Evolutionary conservation across 352 stramenopile species (phyloP).

Genomic region (Phytopythium kandeliae): DNA sequence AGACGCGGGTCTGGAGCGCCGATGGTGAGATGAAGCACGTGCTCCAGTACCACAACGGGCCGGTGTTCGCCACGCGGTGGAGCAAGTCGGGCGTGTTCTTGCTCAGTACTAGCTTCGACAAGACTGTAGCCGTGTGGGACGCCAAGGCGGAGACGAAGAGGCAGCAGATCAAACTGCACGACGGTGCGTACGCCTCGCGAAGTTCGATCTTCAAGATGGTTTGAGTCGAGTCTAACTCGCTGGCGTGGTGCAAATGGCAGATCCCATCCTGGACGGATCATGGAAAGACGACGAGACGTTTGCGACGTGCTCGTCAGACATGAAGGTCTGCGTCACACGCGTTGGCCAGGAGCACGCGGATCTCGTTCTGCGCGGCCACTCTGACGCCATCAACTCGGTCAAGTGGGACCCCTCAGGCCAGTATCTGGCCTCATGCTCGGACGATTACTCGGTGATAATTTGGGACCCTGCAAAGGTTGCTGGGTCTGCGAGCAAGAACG

Average conservation of each 20-base stretch:
- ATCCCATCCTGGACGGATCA: slow-evolving; percentile 87
- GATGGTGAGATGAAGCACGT: slow-evolving; percentile 79
- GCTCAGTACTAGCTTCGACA: slow-evolving; percentile 82
- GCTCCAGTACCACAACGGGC: slow-evolving; percentile 81
- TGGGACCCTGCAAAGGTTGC: slow-evolving; percentile 79
- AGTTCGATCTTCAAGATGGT: background rate
- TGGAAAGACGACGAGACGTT: slow-evolving; percentile 95
- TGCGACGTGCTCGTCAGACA: slow-evolving; percentile 94
- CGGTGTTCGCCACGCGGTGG: slow-evolving; percentile 82
- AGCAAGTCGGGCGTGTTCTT: slow-evolving; percentile 71
- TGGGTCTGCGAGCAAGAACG: slow-evolving; percentile 10
- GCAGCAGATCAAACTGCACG: slow-evolving; percentile 93
- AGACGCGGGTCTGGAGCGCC: slow-evolving; percentile 73
- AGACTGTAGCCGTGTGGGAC: slow-evolving; percentile 82
- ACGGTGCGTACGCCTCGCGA: no score
- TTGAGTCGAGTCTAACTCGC: background rate
- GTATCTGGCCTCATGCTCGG: slow-evolving; percentile 95
- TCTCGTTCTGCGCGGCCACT: slow-evolving; percentile 90
- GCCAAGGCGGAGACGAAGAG: slow-evolving; percentile 86
- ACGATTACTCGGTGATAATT: slow-evolving; percentile 98
- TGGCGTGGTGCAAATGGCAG: slow-evolving; percentile 7
- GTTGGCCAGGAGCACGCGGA: slow-evolving; percentile 76
- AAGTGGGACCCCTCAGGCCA: slow-evolving; percentile 95
- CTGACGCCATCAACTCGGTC: slow-evolving; percentile 97
- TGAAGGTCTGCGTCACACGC: slow-evolving; percentile 86